Conservation (phyloP, 2,329 filamentous ascomycete species). For the Alternaria rosae region DNA sequence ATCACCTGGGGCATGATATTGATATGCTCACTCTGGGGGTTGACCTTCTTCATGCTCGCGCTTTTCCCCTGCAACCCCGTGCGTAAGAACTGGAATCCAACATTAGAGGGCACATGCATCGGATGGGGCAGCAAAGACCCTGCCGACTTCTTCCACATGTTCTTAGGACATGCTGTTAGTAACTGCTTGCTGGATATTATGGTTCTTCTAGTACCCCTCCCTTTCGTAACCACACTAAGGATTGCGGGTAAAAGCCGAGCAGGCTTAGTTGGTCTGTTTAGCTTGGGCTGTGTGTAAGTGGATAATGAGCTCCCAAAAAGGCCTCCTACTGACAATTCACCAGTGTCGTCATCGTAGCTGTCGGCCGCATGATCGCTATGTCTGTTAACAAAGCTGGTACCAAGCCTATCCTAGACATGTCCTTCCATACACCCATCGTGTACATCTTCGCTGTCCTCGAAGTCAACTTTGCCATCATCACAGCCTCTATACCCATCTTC, state of each 20-base stretch:
- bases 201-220: constrained; percentile 40
- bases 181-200: constrained; percentile 47
- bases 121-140: constrained; percentile 47
- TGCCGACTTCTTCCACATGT: constrained; percentile 37
- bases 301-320: constrained; percentile 26
- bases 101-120: constrained; percentile 36
- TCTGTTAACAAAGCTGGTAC: constrained; percentile 41
- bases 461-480: constrained; percentile 49
- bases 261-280: constrained; percentile 42
- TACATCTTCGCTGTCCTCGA: constrained; percentile 49
- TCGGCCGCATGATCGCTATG: constrained; percentile 41
- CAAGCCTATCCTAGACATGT: constrained; percentile 39
- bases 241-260: constrained; percentile 38
- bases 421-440: constrained; percentile 39
- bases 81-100: constrained; percentile 40
- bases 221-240: constrained; percentile 41
- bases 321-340: neutral
- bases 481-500: constrained; percentile 49
- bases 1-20: constrained; percentile 31
- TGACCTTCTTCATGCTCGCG: constrained; percentile 39
- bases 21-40: constrained; percentile 39
- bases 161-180: constrained; percentile 36
- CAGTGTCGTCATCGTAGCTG: constrained; percentile 39
- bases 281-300: constrained; percentile 46
- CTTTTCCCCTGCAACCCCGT: constrained; percentile 43